Conservation (phyloP, 139 green algal species). For the Choricystis sp. region DNA sequence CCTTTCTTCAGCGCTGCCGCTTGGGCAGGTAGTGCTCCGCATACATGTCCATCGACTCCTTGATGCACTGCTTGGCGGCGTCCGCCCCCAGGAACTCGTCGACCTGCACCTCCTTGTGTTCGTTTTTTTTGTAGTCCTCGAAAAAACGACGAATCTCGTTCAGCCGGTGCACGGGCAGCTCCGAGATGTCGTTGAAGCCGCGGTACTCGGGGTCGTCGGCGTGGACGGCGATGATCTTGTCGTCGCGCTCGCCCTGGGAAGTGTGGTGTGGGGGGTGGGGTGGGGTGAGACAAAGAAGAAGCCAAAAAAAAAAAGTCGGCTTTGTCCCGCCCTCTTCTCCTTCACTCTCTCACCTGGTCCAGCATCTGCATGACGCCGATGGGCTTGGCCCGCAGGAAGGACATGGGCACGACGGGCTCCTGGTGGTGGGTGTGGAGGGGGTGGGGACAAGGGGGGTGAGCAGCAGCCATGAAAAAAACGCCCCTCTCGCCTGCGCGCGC, state of each 20-base stretch:
- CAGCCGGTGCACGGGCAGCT: constrained; percentile 77
- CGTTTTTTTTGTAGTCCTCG: constrained; percentile 93
- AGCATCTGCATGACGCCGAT: constrained; percentile 95
- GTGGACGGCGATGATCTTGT: constrained; percentile 69
- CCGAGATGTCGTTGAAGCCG: constrained; percentile 66
- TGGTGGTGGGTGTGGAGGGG: too few relatives aligned
- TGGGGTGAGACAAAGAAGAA: too few relatives aligned
- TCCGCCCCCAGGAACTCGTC: constrained; percentile 74
- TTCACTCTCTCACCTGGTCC: too few relatives aligned
- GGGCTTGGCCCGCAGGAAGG: constrained; percentile 62
- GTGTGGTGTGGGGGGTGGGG: too few relatives aligned
- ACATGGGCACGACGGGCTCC: constrained; percentile 75
- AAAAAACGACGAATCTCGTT: constrained; percentile 78
- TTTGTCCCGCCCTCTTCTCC: too few relatives aligned
- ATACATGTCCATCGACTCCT: constrained; percentile 52
- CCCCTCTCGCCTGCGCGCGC: too few relatives aligned
- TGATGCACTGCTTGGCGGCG: constrained; percentile 53
- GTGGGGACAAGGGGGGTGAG: too few relatives aligned
- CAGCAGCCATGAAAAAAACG: too few relatives aligned
- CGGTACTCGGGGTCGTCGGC: constrained; percentile 85
- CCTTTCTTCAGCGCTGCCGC: constrained; percentile 10
- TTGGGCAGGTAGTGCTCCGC: constrained; percentile 61
- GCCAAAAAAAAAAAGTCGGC: too few relatives aligned
- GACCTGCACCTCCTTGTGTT: constrained; percentile 86
- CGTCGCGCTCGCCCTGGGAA: constrained; percentile 59